Base-by-base conservation (phyloP, 805 yeast species). In the Lipomyces yamadae region DNA sequence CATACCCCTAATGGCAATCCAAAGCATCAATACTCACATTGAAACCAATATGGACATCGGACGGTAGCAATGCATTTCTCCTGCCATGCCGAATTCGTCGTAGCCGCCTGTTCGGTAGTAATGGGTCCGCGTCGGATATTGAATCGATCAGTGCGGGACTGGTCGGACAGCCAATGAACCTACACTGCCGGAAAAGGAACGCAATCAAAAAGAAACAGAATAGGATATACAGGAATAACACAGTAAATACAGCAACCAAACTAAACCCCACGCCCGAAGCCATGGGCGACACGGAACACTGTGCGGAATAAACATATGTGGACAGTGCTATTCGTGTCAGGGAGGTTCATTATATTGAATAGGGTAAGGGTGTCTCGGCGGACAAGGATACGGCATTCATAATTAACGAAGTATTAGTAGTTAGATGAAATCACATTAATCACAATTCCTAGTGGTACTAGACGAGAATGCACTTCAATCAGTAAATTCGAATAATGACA, bases 101-200 rank as follows among this genome's bases (percentile, higher is more conserved):
- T 6, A 24, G 48, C 48, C 24, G 48, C 48, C 15, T 42, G 7
- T 42, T 42, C 18, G 24, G 48, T 42, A 15, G 18, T 42, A 42
- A n/a, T n/a, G 7, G 18, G 24, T 42, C 48, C 48, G 15, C 48
- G 48, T 42, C 48, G 7, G 48, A 42, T n/a, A 42, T 15, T 24
- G 48, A 42, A 42, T 42, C 48, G 48, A 42, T 42, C 6, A n/a
- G 24, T 7, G 48, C 24, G 15, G 48, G 18, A 8, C 10, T 42
- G 24, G 48, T 13, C n/a, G 24, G 48, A 15, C 48, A 42, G 48
- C 24, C 15, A 42, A 42, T n/a, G 7, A 42, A 42, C 48, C 48
- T 42, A n/a, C 48, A 42, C 48, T 42, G 48, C 48, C 48, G 24
- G 48, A 42, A 42, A 18, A 42, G 48, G n/a, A 42, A 42, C 48